A percentile compares a stretch with the other conserved stretches of the same genome.
These are phyloP conservation scores for Russula emetica DNA, from an alignment of 768 basidiomycete species.

Conservation along the genomic window DNA sequence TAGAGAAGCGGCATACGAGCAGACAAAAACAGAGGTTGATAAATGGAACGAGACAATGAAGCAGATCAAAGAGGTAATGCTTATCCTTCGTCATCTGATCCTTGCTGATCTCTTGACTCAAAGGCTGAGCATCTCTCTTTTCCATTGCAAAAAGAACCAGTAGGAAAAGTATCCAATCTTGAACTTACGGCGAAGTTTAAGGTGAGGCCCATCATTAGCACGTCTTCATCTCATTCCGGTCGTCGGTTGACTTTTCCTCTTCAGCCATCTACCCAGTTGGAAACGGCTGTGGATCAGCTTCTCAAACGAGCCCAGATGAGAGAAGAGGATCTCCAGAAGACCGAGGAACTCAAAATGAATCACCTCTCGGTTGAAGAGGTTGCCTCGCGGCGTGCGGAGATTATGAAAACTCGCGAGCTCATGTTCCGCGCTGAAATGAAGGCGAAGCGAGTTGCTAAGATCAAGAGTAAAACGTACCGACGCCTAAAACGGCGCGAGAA, in stretches of 20 bases:
- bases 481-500: conserved; percentile 76
- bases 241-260: background rate
- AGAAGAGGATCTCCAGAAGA: conserved; percentile 71
- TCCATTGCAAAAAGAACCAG: conserved; percentile 65
- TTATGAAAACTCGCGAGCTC: conserved; percentile 86
- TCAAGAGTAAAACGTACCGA: conserved; percentile 92
- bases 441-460: conserved; percentile 85
- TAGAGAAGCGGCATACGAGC: conserved; percentile 90
- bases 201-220: conserved; percentile 39
- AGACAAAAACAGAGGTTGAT: conserved; percentile 86
- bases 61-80: conserved; percentile 74
- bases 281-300: conserved; percentile 77
- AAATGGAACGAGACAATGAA: conserved; percentile 95
- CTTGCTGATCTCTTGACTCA: conserved; percentile 2
- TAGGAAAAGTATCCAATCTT: conserved; percentile 58
- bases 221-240: background rate
- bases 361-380: conserved; percentile 85
- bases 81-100: background rate
- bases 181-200: conserved; percentile 83
- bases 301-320: conserved; percentile 77
- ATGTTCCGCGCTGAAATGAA: conserved; percentile 91
- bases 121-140: conserved; percentile 87
- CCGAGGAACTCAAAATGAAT: conserved; percentile 81
- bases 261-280: conserved; percentile 80
- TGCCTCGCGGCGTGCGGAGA: conserved; percentile 69